phyloP scores from a whole-genome alignment of 2,329 filamentous ascomycete genomes.

The Pleurostoma richardsiae region DNA sequence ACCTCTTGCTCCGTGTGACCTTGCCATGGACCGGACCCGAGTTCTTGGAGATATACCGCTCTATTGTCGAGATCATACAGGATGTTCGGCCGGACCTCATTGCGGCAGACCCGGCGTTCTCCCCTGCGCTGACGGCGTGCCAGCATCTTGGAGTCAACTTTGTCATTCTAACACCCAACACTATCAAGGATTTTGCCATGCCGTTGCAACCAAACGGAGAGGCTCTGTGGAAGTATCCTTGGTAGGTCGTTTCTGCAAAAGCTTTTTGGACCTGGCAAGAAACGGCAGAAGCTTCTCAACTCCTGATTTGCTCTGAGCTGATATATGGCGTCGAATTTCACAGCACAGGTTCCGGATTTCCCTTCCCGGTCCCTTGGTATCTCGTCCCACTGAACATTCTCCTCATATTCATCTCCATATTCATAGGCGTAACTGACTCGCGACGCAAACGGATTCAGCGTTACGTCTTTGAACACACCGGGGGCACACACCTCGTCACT shows the following conservation, averaged over 20 bases:
- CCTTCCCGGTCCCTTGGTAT: slow-evolving; percentile 39
- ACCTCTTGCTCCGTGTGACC: slow-evolving; percentile 15
- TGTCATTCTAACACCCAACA: slow-evolving; percentile 14
- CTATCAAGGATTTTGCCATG: slow-evolving; percentile 31
- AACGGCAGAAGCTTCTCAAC: too few species aligned
- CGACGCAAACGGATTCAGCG: slow-evolving; percentile 13
- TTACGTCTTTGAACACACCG: slow-evolving; percentile 14
- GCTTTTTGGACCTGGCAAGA: too few species aligned
- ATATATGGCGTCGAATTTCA: too few species aligned
- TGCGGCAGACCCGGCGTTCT: slow-evolving; percentile 36
- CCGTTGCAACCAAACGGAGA: slow-evolving; percentile 29
- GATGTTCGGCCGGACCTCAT: slow-evolving; percentile 30
- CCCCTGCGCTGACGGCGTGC: slow-evolving; percentile 36
- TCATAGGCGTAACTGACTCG: slow-evolving; percentile 10
- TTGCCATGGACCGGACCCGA: slow-evolving; percentile 30
- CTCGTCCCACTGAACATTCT: slow-evolving; percentile 35
- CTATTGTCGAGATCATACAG: slow-evolving; percentile 29
- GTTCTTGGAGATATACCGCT: slow-evolving; percentile 32
- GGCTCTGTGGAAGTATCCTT: slow-evolving; percentile 29
- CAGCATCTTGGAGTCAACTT: slow-evolving; percentile 24
- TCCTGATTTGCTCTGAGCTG: not conserved
- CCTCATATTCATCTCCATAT: slow-evolving; percentile 22
- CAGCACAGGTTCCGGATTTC: slow-evolving; percentile 36
- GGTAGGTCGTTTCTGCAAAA: slow-evolving; percentile 18
- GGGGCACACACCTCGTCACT: slow-evolving; percentile 12